Evolutionary conservation across 441 rosid genomes (phyloP), one percentile per base, ranked within the genome.

Genomic region (Sinapis alba): DNA sequence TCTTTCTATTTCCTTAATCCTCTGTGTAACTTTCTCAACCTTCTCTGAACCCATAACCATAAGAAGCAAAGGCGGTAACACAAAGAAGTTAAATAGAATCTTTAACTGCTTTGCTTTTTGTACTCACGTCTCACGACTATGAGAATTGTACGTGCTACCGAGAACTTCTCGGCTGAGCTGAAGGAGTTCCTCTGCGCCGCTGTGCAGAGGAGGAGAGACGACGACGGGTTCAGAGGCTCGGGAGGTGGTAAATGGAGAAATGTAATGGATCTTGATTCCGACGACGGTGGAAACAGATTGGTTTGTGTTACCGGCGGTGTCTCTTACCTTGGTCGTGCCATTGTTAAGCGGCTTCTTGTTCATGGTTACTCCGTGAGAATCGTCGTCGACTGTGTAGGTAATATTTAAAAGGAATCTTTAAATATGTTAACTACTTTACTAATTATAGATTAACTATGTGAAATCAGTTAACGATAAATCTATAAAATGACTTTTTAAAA

Each of bases 231-330:
- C 30, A 21, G 65, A 51, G 68, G 76, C 23, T 24, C 21, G 21
- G 9, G 74, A 21, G 34, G 65, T 41, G 66, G 69, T 28, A 72
- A 78, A 30, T 43, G 62, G 11, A 73, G 59, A 57, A 57, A 18
- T 24, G 45, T 23, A 65, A 62, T 7, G 66, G 84, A 65, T 51
- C 76, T 26, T 5, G 82, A 81, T 20, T 61, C 34, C 6, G 83
- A 81, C 6, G 83, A 81, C 36, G 76, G 71, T 5, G 69, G 59
- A 12, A 75, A 79, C 67, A 85, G 80, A 83, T 72, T 84, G 50
- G 97, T 94, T 16, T 94, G 96, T 65, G 96, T 94, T 45, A 94
- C 97, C 10, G 87, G 94, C 15, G 98, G 98, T 6, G 89, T 86
- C 61, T 94, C 98, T 7, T 92, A 82, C 78, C 41, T 92, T 0